Base-by-base conservation (phyloP, 441 rosid species). In the Hura crepitans region DNA sequence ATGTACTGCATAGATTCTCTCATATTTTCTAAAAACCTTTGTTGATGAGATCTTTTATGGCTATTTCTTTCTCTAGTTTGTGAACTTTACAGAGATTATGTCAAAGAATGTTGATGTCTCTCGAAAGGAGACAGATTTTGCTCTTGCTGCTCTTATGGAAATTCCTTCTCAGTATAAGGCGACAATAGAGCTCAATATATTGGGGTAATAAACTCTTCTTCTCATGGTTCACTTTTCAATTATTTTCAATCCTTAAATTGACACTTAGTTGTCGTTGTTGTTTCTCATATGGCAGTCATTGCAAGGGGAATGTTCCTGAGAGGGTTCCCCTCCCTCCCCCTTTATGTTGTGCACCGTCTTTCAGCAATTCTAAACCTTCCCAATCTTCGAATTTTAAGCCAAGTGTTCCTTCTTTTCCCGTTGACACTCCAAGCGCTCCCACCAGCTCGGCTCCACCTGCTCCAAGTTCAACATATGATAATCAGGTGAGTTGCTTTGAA, bases 141-240 rank as follows among this genome's bases (percentile, higher is more conserved):
- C 99, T 7, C 97, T 92, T 37, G 75, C 98, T 20, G 99, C 97
- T 18, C 84, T 92, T 76, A 95, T 95, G 99, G 99, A 95, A 83
- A 84, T 95, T 73, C 99, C 98, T 1, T 82, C 90, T 69, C 99
- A 95, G 75, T 95, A 95, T 50, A 92, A 88, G 78, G 99, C 99
- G 69, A 87, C 96, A 20, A 66, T 95, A 3, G 99, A 92, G 80
- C 87, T 86, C 37, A 80, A 86, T 37, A 62, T 95, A 72, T 81
- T 95, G 73, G 98, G 99, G 99, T 95, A 87, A 73, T 31, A 10
- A 70, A 57, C 45, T 72, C 74, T 68, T 46, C 25, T 56, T 65
- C 7, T 7, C 15, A 17, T 57, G 33, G 68, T 18, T 17, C 4
- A 5, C 13, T 75, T 57, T 58, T 63, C 56, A 17, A 54, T n/a